These are phyloP conservation scores for Striga hermonthica DNA, from an alignment of 305 asterid species.

Conservation along the genomic window DNA sequence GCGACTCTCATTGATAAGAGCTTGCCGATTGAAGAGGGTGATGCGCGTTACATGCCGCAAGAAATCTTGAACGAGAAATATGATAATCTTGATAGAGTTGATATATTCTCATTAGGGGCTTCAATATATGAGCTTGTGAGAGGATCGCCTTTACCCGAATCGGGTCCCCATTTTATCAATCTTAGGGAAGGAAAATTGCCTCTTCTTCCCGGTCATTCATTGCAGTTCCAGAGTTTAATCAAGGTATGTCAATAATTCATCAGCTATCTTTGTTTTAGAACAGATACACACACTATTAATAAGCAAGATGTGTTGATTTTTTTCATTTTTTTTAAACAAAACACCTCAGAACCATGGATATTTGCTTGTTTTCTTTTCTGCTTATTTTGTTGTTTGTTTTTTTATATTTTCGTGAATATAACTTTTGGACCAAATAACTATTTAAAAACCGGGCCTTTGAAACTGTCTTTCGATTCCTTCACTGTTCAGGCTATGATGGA, in stretches of 20 bases:
- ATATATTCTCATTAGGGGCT: conserved; percentile 88
- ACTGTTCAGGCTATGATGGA: conserved; percentile 73
- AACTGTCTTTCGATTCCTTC: conserved; percentile 4
- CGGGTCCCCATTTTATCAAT: conserved; percentile 68
- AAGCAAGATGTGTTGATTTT: background rate
- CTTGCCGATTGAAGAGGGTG: conserved; percentile 93
- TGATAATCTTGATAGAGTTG: conserved; percentile 81
- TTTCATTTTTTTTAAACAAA: background rate
- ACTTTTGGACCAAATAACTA: background rate
- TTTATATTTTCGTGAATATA: too few relatives aligned
- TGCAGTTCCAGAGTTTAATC: conserved; percentile 79
- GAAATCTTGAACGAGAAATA: conserved; percentile 85
- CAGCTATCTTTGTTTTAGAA: too few relatives aligned
- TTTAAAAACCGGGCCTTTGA: background rate
- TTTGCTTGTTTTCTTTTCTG: background rate
- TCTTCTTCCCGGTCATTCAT: conserved; percentile 87
- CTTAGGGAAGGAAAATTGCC: conserved; percentile 80
- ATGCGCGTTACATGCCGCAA: conserved; percentile 96
- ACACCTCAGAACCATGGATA: background rate
- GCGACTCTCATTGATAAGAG: conserved; percentile 74
- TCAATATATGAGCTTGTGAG: conserved; percentile 75
- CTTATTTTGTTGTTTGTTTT: background rate
- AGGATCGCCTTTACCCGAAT: conserved; percentile 69
- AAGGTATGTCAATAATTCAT: conserved; percentile 43
- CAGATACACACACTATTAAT: background rate